Evolutionary conservation across 2,329 filamentous ascomycete species (phyloP).

Genomic region (Phoma sp.): DNA sequence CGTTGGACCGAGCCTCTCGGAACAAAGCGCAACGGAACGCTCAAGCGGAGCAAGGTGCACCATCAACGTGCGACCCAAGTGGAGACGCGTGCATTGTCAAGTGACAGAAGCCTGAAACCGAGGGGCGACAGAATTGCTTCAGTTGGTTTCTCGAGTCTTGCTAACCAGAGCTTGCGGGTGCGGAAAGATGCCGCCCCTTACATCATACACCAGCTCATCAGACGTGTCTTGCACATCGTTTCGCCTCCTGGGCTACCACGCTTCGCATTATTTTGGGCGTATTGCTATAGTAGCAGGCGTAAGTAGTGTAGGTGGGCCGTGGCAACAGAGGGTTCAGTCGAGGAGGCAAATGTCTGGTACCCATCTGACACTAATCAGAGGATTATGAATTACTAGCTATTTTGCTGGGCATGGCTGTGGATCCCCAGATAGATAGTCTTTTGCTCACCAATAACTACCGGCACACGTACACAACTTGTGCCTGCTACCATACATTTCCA

Average conservation of each 20-base stretch:
- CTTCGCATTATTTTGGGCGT: neutral
- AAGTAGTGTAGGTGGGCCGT: too few relatives aligned
- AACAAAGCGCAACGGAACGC: conserved; percentile 2
- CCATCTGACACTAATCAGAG: too few relatives aligned
- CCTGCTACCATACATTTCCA: too few relatives aligned
- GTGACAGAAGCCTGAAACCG: conserved; percentile 1
- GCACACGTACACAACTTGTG: too few relatives aligned
- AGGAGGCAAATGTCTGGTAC: too few relatives aligned
- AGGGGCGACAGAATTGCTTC: neutral
- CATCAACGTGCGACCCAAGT: neutral
- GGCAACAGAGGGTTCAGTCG: too few relatives aligned
- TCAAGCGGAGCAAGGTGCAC: conserved; percentile 4
- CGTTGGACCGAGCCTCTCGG: neutral
- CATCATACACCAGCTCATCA: conserved; percentile 12
- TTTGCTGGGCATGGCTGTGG: too few relatives aligned
- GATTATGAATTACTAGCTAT: too few relatives aligned
- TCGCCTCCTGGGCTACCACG: neutral
- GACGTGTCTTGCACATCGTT: conserved; percentile 3
- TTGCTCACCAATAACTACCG: too few relatives aligned
- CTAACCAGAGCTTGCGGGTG: neutral
- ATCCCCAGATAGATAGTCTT: too few relatives aligned
- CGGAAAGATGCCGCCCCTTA: conserved; percentile 11
- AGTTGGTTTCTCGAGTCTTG: neutral
- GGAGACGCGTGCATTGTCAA: neutral
- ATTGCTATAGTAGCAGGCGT: neutral